A percentile compares a stretch with the other conserved stretches of the same genome.
Conservation (phyloP, 2,329 filamentous ascomycete genomes). For the Colletotrichum liaoningense region DNA sequence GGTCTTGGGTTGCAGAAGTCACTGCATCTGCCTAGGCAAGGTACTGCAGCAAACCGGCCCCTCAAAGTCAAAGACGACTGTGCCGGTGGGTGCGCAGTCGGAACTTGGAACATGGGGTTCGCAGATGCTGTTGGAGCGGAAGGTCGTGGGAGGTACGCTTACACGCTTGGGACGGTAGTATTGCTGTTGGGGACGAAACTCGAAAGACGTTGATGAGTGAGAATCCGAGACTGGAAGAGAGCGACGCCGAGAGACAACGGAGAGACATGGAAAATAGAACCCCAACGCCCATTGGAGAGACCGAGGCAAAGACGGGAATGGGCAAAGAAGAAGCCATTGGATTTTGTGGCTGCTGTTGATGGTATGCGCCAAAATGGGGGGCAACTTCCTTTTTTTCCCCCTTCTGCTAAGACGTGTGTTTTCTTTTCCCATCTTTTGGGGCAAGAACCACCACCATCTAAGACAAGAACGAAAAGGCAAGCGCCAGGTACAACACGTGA, state of each 20-base stretch:
- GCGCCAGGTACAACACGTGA: background rate
- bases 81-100: conserved; percentile 2
- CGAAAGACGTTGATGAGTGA: background rate
- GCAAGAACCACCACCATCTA: background rate
- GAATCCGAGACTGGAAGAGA: background rate
- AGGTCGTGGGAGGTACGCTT: background rate
- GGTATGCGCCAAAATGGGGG: conserved; percentile 19
- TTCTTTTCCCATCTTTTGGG: background rate
- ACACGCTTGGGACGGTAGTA: background rate
- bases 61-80: conserved; percentile 3
- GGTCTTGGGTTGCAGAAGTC: conserved; percentile 10
- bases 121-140: background rate
- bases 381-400: conserved; percentile 5
- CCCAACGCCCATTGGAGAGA: conserved; percentile 10
- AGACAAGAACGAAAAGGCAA: background rate
- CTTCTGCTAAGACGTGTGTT: background rate
- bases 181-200: background rate
- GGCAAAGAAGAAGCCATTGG: background rate
- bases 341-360: conserved; percentile 1
- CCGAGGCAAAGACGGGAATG: conserved; percentile 11
- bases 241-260: background rate
- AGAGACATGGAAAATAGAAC: conserved; percentile 8
- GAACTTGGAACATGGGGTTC: background rate
- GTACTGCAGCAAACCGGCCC: background rate
- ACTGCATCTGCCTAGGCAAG: background rate